These are phyloP conservation scores for Scleroderma citrinum DNA, from an alignment of 768 basidiomycete species.

Conservation along the genomic window DNA sequence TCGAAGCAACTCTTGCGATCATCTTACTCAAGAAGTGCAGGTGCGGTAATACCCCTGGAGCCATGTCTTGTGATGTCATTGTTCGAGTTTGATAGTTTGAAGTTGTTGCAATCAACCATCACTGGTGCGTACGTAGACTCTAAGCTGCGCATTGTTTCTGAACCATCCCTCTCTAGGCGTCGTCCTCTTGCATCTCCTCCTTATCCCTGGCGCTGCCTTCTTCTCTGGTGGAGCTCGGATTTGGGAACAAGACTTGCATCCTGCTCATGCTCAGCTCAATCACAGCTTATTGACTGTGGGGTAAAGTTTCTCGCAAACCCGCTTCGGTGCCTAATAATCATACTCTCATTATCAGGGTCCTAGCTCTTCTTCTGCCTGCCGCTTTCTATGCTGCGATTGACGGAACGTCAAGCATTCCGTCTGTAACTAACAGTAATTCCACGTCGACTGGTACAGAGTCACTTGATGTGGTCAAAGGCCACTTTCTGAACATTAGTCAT, in stretches of 20 bases:
- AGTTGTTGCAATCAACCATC: slow-evolving; percentile 63
- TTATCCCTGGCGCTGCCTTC: slow-evolving; percentile 66
- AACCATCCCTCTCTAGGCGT: slow-evolving; percentile 40
- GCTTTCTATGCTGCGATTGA: slow-evolving; percentile 62
- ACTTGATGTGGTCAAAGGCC: slow-evolving; percentile 36
- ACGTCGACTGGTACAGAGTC: slow-evolving; percentile 8
- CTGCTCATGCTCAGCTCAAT: slow-evolving; percentile 59
- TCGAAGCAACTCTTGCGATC: slow-evolving; percentile 69
- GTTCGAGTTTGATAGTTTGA: slow-evolving; percentile 35
- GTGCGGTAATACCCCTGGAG: slow-evolving; percentile 35
- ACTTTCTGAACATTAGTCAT: slow-evolving; percentile 56
- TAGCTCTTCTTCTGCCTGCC: slow-evolving; percentile 58
- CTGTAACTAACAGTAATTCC: neutral
- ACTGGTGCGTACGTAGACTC: slow-evolving; percentile 36
- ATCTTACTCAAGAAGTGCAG: slow-evolving; percentile 66
- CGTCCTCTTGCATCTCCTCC: slow-evolving; percentile 63
- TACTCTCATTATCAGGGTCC: slow-evolving; percentile 39
- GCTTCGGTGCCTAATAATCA: neutral
- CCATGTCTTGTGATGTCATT: neutral
- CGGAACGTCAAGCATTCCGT: slow-evolving; percentile 13
- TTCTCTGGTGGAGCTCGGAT: slow-evolving; percentile 67
- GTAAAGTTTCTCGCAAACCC: slow-evolving; percentile 30
- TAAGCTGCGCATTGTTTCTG: neutral
- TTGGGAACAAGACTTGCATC: slow-evolving; percentile 62
- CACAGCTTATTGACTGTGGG: slow-evolving; percentile 65